Conservation (phyloP, 1,284 basidiomycete genomes). For the Malassezia sp. region DNA sequence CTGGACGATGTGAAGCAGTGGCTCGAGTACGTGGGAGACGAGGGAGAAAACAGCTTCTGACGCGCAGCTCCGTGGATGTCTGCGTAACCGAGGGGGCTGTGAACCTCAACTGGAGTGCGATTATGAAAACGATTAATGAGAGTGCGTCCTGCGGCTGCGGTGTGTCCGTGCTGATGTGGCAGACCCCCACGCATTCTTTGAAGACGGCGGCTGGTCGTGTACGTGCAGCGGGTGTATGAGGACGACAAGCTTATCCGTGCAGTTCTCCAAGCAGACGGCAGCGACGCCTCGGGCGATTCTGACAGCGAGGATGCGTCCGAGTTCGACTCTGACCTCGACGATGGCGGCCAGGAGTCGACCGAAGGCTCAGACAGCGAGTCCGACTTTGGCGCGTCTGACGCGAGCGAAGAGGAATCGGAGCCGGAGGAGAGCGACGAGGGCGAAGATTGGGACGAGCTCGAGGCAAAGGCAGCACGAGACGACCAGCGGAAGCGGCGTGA, state of each 20-base stretch:
- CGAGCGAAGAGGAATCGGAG: conserved; percentile 51
- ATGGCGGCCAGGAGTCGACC: conserved; percentile 40
- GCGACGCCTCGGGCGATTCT: conserved; percentile 17
- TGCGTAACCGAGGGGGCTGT: conserved; percentile 90
- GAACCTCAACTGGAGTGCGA: conserved; percentile 93
- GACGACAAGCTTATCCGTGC: neutral
- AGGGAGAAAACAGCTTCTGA: no score
- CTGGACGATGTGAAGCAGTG: conserved; percentile 52
- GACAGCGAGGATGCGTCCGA: conserved; percentile 38
- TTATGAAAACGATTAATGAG: conserved; percentile 52
- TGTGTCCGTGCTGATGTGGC: conserved; percentile 58
- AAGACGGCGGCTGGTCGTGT: conserved; percentile 80
- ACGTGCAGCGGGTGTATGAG: no score
- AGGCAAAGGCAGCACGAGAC: conserved; percentile 55
- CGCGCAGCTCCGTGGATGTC: conserved; percentile 62
- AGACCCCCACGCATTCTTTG: conserved; percentile 90
- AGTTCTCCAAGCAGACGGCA: conserved; percentile 52
- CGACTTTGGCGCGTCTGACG: conserved; percentile 42
- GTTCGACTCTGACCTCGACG: conserved; percentile 44
- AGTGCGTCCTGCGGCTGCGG: conserved; percentile 5
- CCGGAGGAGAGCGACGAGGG: conserved; percentile 57
- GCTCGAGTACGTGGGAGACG: conserved; percentile 66
- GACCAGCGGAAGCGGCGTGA: conserved; percentile 36
- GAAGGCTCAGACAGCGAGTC: conserved; percentile 35
- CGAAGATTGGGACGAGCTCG: conserved; percentile 89